Percentiles rank a stretch among this genome's conserved stretches.
Conservation (phyloP, 805 yeast species). For the Saccharomyces mikatae region DNA sequence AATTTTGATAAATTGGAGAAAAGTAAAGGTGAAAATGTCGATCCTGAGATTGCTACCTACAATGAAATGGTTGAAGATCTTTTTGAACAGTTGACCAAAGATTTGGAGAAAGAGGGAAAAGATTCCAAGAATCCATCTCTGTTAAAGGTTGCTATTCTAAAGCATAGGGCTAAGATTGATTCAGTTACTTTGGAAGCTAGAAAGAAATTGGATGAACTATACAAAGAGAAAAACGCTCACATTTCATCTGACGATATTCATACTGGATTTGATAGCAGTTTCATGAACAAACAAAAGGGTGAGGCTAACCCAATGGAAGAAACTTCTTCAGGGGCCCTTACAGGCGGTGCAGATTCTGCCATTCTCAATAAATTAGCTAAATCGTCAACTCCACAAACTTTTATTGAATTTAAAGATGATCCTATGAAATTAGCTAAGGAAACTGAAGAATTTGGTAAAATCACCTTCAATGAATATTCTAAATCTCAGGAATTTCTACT, state of each 20-base stretch:
- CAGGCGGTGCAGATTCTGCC: slow-evolving; percentile 3
- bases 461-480: slow-evolving; percentile 42
- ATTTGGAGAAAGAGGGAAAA: slow-evolving; percentile 41
- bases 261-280: slow-evolving; percentile 84
- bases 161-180: slow-evolving; percentile 66
- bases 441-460: slow-evolving; percentile 56
- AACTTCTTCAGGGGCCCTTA: slow-evolving; percentile 8
- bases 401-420: slow-evolving; percentile 33
- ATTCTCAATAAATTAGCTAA: slow-evolving; percentile 2
- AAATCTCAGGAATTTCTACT: slow-evolving; percentile 45
- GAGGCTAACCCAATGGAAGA: slow-evolving; percentile 6
- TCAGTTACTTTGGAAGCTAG: slow-evolving; percentile 56
- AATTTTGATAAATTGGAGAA: slow-evolving; percentile 54
- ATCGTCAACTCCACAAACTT: slow-evolving; percentile 15
- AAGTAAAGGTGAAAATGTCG: slow-evolving; percentile 39
- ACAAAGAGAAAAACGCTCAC: slow-evolving; percentile 61
- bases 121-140: slow-evolving; percentile 36
- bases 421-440: slow-evolving; percentile 52
- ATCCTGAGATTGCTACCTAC: slow-evolving; percentile 52
- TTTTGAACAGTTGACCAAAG: slow-evolving; percentile 64
- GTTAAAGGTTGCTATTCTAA: slow-evolving; percentile 32
- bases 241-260: slow-evolving; percentile 87
- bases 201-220: slow-evolving; percentile 56
- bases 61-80: slow-evolving; percentile 91
- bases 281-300: slow-evolving; percentile 51